Evolutionary conservation across 2,329 filamentous ascomycete species (phyloP), one percentile per base, ranked within the genome.

Genomic region (Aureobasidium mangrovei): DNA sequence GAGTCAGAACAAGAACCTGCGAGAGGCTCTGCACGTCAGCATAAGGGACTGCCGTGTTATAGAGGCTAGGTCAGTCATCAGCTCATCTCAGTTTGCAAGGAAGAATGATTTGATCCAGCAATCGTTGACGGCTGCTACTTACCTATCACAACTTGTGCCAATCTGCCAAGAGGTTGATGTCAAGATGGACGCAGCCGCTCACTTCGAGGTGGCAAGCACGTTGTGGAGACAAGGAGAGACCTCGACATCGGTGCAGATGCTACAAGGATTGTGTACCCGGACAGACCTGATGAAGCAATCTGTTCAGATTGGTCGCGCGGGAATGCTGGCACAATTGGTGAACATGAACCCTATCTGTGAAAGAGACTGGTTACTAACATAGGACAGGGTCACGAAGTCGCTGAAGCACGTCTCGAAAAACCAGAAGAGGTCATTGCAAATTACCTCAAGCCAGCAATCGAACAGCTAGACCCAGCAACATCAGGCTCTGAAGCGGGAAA

Each of bases 151-250:
- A 54, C 77, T 97, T 28, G 81, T 90, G n/a, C 67, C 75, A 4
- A 74, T 83, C 3, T 93, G 87, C 65, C 77, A 79, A 57, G 74
- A 80, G 0, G 69, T 88, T n/a, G 88, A 86, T 0, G 71, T 97
- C 2, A 80, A 83, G 55, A 81, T 96, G 42, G 85, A 90, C 64
- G 86, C 84, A 9, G 84, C 84, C 9, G 81, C 90, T 38, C 83
- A 84, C 59, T 80, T 91, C 53, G 93, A 97, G 67, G 81, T 88
- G 6, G 91, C 94, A 8, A 89, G 86, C 63, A 89, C 94, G 5
- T 74, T 98, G 1, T 98, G 93, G 91, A 89, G 94, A 58, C 86
- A 95, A 65, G 90, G 90, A 9, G 91, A 98, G 68, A 88, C 88
- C 74, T 82, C 85, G 24, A 82, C 88, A 0, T 95, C 93, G 0